Conservation (phyloP, 768 basidiomycete species). For the Cystobasidiopsis lactophilus region DNA sequence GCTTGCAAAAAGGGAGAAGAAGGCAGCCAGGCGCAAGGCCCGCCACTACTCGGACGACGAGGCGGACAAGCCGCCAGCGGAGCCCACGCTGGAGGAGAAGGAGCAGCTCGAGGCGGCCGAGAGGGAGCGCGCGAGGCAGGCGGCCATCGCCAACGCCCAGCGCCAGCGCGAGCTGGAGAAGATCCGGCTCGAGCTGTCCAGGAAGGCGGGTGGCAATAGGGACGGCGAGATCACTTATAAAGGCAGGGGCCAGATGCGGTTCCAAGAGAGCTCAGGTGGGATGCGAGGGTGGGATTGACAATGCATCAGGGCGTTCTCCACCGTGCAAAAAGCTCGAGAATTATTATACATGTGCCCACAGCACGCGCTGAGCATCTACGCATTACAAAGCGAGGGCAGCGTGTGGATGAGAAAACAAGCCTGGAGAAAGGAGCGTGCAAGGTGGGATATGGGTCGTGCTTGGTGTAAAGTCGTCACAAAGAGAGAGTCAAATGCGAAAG, state of each 20-base stretch:
- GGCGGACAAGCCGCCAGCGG: slow-evolving; percentile 14
- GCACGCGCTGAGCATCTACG: neutral
- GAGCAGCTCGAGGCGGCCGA: slow-evolving; percentile 46
- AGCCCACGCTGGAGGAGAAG: slow-evolving; percentile 43
- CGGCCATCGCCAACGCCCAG: slow-evolving; percentile 14
- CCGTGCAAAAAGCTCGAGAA: too few species aligned
- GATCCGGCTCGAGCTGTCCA: neutral
- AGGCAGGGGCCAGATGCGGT: slow-evolving; percentile 16
- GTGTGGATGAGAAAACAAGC: too few species aligned
- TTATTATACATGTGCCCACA: too few species aligned
- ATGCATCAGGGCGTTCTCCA: too few species aligned
- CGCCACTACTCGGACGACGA: neutral
- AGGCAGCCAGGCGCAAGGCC: neutral
- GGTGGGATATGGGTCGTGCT: too few species aligned
- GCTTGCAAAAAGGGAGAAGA: neutral
- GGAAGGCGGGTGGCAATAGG: neutral
- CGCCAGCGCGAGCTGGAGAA: slow-evolving; percentile 5
- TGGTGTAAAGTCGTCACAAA: too few species aligned
- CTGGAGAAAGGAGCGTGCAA: too few species aligned
- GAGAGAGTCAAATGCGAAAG: too few species aligned
- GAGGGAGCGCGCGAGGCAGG: slow-evolving; percentile 41
- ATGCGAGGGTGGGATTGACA: slow-evolving; percentile 15
- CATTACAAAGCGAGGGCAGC: too few species aligned
- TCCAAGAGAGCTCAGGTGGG: slow-evolving; percentile 3
- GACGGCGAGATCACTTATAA: slow-evolving; percentile 11